These are phyloP conservation scores for Dicorynia guianensis DNA, from an alignment of 306 rosid genomes.

Conservation along the genomic window DNA sequence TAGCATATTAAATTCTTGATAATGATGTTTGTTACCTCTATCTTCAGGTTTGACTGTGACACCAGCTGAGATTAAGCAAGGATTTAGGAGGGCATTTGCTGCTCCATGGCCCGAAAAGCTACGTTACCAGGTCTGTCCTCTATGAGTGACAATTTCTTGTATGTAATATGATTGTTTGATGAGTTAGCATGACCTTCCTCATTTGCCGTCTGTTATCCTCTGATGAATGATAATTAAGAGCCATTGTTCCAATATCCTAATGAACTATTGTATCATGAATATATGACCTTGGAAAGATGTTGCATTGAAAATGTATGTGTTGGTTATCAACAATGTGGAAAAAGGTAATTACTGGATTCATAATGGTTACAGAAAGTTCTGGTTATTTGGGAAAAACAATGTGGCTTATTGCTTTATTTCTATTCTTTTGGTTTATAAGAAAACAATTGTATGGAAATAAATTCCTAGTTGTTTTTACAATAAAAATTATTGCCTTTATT, in stretches of 20 bases:
- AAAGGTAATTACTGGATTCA: background rate
- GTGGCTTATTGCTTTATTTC: background rate
- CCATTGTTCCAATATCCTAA: background rate
- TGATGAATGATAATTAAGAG: background rate
- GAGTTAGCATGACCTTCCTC: conserved; percentile 27
- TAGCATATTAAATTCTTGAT: background rate
- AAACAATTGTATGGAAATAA: background rate
- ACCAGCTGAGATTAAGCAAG: conserved; percentile 83
- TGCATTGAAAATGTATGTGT: background rate
- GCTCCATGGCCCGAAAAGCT: conserved; percentile 90
- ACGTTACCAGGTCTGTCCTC: conserved; percentile 75
- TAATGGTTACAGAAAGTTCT: conserved; percentile 25
- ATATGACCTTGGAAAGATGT: background rate
- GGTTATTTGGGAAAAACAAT: background rate
- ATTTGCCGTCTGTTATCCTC: conserved; percentile 2
- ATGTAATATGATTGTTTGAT: conserved; percentile 10
- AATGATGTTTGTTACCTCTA: conserved; percentile 15
- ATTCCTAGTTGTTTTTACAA: conserved; percentile 5
- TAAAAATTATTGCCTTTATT: conserved; percentile 2
- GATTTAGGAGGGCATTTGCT: conserved; percentile 82
- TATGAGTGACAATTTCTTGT: conserved; percentile 22
- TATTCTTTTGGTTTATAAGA: conserved; percentile 14
- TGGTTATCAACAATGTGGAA: conserved; percentile 11
- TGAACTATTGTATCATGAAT: background rate
- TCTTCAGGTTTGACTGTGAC: conserved; percentile 66